These are phyloP conservation scores for Tricholoma terreum DNA, from an alignment of 768 basidiomycete species.

Conservation along the genomic window DNA sequence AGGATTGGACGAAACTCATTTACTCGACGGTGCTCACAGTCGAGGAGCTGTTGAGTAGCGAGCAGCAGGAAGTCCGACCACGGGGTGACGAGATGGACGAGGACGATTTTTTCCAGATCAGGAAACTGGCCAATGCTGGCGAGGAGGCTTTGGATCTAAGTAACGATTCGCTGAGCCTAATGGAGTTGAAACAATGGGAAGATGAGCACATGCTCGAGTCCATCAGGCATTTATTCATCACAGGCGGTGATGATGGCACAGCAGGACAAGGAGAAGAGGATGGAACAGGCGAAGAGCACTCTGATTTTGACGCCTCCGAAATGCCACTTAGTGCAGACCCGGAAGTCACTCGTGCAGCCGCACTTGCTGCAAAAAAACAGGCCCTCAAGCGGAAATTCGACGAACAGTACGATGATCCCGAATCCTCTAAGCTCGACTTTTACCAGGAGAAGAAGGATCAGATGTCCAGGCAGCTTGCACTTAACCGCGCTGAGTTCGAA, in stretches of 20 bases:
- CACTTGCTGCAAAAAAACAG: slow-evolving; percentile 85
- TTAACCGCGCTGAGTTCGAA: slow-evolving; percentile 86
- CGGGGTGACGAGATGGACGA: slow-evolving; percentile 39
- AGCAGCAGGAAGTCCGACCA: slow-evolving; percentile 11
- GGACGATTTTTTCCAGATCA: slow-evolving; percentile 76
- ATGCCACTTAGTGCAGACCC: slow-evolving; percentile 17
- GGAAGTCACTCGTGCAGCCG: slow-evolving; percentile 41
- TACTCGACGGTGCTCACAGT: slow-evolving; percentile 71
- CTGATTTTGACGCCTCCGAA: slow-evolving; percentile 25
- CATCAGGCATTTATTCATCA: slow-evolving; percentile 87
- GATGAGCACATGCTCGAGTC: slow-evolving; percentile 84
- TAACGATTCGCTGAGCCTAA: slow-evolving; percentile 53
- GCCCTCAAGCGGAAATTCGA: slow-evolving; percentile 93
- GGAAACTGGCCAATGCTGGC: slow-evolving; percentile 30
- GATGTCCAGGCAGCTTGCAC: slow-evolving; percentile 76
- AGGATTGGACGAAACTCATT: slow-evolving; percentile 84
- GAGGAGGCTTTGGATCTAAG: slow-evolving; percentile 63
- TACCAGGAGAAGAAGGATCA: slow-evolving; percentile 92
- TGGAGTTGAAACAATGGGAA: slow-evolving; percentile 72
- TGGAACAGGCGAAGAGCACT: slow-evolving; percentile 39
- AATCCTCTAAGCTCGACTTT: slow-evolving; percentile 75
- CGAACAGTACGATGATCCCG: slow-evolving; percentile 92
- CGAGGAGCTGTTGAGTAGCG: slow-evolving; percentile 56
- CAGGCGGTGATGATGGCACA: slow-evolving; percentile 47
- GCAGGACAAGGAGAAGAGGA: slow-evolving; percentile 36